Evolutionary conservation across 2,329 filamentous ascomycete species (phyloP), one percentile per base, ranked within the genome.

Genomic region (Claviceps spartinae): DNA sequence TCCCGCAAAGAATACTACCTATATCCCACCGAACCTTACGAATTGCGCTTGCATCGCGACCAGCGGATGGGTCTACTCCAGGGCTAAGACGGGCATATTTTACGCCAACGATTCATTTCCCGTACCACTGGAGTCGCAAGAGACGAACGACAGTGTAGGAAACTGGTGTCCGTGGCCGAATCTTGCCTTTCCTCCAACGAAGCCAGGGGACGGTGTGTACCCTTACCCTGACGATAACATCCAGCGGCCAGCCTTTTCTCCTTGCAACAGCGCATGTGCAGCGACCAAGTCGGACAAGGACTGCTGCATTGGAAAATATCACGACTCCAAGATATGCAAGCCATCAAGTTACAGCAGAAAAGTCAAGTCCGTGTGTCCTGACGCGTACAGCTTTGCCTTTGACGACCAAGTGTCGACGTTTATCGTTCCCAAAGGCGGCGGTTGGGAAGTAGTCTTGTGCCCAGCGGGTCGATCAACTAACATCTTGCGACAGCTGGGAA

Each of bases 91-190:
- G 16, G 78, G 80, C 49, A 69, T 70, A 1, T 73, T 79, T 54
- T 77, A 83, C 62, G 81, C 81, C 43, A 88, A 86, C 63, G 68
- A 71, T 38, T 75, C 78, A 1, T 85, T 76, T 59, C 83, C 83
- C 0, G 74, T 88, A 38, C 83, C 84, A 0, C 82, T 85, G 58
- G 85, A 90, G 58, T 63, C 72, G 18, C 66, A 69, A 6, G 72
- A 81, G 54, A 80, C 78, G 44, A 75, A 80, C 55, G 63, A 70
- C 13, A 70, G 76, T 53, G 73, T 88, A 16, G 70, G 74, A 24
- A 69, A 72, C 51, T 94, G 87, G 88, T 94, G 88, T 67, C 88
- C 87, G 0, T 90, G 85, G 83, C 78, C 86, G 57, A 73, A 88
- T 45, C 85, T 89, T 59, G 74, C 80, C 22, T 77, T 77, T 52